Evolutionary conservation across 345 rosid species (phyloP).

Genomic region (Combretum micranthum): DNA sequence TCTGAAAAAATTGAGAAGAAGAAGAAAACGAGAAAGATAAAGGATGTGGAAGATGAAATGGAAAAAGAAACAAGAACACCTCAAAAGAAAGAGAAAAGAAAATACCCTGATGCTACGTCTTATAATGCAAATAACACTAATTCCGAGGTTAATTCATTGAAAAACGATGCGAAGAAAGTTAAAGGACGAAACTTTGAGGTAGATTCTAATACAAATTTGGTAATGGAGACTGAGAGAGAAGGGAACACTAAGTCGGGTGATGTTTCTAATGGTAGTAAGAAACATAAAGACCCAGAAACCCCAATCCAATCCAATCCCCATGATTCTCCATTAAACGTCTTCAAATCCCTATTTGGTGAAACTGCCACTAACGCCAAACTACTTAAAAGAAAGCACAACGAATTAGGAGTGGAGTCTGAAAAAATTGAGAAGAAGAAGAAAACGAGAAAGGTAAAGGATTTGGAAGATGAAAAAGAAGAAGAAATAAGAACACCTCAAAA

Average conservation of each 20-base stretch:
- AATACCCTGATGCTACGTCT: too few species aligned
- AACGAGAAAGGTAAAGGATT: conserved; percentile 11
- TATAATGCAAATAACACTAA: too few species aligned
- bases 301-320: conserved; percentile 1
- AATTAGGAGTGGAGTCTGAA: conserved; percentile 11
- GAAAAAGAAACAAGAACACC: conserved; percentile 9
- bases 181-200: too few species aligned
- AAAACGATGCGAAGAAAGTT: too few species aligned
- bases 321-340: conserved; percentile 24
- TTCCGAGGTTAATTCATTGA: too few species aligned
- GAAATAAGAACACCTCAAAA: background rate
- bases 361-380: conserved; percentile 46
- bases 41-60: background rate
- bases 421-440: conserved; percentile 9
- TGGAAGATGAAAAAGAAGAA: conserved; percentile 3
- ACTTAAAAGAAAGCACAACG: conserved; percentile 56
- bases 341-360: conserved; percentile 39
- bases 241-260: background rate
- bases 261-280: too few species aligned
- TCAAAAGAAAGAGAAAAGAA: too few species aligned
- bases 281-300: conserved; percentile 16
- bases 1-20: conserved; percentile 7
- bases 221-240: too few species aligned
- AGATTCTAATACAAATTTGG: too few species aligned
- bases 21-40: conserved; percentile 12